These are phyloP conservation scores for Cymodocea nodosa DNA, from an alignment of 116 monocot genomes.

Conservation along the genomic window DNA sequence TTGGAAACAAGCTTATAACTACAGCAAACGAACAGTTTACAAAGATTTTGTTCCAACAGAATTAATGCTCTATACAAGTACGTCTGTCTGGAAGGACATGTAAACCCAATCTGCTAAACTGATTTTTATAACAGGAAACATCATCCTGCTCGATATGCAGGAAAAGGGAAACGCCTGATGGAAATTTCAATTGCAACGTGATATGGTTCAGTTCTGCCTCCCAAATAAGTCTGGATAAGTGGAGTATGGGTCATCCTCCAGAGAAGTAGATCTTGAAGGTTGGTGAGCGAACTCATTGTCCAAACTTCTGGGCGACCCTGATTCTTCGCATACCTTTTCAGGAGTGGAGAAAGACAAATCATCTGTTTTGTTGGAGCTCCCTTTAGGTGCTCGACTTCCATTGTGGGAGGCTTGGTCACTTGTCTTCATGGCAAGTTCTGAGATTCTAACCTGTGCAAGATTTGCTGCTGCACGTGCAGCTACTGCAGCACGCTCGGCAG, in stretches of 20 bases:
- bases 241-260: constrained; percentile 89
- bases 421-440: constrained; percentile 46
- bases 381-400: constrained; percentile 6
- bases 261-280: constrained; percentile 46
- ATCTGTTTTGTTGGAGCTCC: not conserved
- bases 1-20: too few species aligned
- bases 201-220: constrained; percentile 24
- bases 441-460: constrained; percentile 68
- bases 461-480: constrained; percentile 86
- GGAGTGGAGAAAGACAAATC: constrained; percentile 1
- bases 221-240: constrained; percentile 84
- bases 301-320: constrained; percentile 8
- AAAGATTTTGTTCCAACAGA: too few species aligned
- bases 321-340: constrained; percentile 6
- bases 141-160: too few species aligned
- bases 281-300: constrained; percentile 15
- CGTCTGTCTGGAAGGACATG: too few species aligned
- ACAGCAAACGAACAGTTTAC: too few species aligned
- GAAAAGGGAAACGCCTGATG: not conserved
- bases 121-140: too few species aligned
- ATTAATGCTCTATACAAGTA: too few species aligned
- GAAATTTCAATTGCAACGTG: not conserved
- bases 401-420: constrained; percentile 9
- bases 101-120: too few species aligned
- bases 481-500: constrained; percentile 68